These are phyloP conservation scores for Exophiala xenobiotica DNA, from an alignment of 2,329 filamentous ascomycete genomes.

Conservation along the genomic window DNA sequence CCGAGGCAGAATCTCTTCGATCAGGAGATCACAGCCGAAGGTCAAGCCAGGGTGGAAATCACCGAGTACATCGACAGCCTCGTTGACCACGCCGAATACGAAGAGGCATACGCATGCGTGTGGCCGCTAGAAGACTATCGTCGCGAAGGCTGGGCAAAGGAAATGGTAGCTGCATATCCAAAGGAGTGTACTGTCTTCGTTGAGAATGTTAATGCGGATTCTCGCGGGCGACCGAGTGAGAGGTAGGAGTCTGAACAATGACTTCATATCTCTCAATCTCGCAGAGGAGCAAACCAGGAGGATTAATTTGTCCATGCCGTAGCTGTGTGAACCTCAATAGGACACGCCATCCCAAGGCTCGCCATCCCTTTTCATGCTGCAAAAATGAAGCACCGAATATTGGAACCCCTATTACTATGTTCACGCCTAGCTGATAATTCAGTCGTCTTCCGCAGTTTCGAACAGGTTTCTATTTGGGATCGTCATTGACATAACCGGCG, in stretches of 20 bases:
- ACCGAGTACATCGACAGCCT: constrained; percentile 53
- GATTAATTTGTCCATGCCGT: no score
- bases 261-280: no score
- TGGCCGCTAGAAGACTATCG: constrained; percentile 21
- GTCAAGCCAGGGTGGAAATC: constrained; percentile 56
- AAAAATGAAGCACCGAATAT: no score
- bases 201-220: constrained; percentile 2
- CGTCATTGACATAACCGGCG: no score
- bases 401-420: no score
- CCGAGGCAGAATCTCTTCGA: constrained; percentile 14
- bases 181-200: constrained; percentile 11
- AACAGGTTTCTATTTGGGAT: no score
- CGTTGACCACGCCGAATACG: constrained; percentile 10
- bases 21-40: constrained; percentile 14
- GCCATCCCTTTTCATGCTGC: no score
- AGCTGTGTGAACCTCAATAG: no score
- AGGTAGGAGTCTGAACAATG: neutral
- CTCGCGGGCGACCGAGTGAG: neutral
- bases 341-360: no score
- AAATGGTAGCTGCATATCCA: constrained; percentile 19
- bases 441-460: no score
- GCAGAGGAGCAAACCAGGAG: no score
- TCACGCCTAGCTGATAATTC: no score
- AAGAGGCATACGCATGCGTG: constrained; percentile 17
- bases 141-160: constrained; percentile 15